Base-by-base conservation (phyloP, 192 early-diverging fungal species). In the Entrophospora sp. region DNA sequence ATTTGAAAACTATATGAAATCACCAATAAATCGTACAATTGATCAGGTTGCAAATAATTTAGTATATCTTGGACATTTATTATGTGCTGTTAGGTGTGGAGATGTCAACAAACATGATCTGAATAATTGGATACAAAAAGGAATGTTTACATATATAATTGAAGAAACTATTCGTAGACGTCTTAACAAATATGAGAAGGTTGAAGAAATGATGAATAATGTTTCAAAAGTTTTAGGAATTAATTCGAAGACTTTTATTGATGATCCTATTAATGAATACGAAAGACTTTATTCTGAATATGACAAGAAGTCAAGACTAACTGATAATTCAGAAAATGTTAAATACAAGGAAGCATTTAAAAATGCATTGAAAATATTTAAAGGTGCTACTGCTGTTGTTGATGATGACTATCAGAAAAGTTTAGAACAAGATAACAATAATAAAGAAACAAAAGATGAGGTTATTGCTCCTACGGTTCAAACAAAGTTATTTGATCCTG, bases 11-110 rank as follows among this genome's bases (percentile, higher is more conserved):
- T 77, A 59, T 22, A 63, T 66, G 30, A 38, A 27, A 0, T 70
- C 68, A 0, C 75, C 73, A 12, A 20, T 46, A 4, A 67, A 72
- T 31, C 57, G 75, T 1, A 77, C 75, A 8, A 73, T 73, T n/a
- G 75, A 77, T 51, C 64, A 68, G 14, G 56, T 77, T 9, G 62
- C 67, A n/a, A 77, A 77, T 64, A 66, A 67, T 52, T 67, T 68
- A 20, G 67, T 77, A 37, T 74, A 70, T 28, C 45, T 77, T 20
- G 75, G 72, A 8, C 75, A 77, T 43, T 37, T 73, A n/a, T 59
- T 77, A n/a, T 73, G 70, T 45, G 75, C 75, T 3, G 6, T 77
- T 9, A 25, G 72, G 30, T 68, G 69, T 40, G 70, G 72, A 8
- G 75, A 77, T 44, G 66, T 77, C 20, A 49, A 58, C 3, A 5